A percentile compares a stretch with the other conserved stretches of the same genome.
Evolutionary conservation across 192 early-diverging fungal species (phyloP).

Genomic region (Dimargaris xerosporica): DNA sequence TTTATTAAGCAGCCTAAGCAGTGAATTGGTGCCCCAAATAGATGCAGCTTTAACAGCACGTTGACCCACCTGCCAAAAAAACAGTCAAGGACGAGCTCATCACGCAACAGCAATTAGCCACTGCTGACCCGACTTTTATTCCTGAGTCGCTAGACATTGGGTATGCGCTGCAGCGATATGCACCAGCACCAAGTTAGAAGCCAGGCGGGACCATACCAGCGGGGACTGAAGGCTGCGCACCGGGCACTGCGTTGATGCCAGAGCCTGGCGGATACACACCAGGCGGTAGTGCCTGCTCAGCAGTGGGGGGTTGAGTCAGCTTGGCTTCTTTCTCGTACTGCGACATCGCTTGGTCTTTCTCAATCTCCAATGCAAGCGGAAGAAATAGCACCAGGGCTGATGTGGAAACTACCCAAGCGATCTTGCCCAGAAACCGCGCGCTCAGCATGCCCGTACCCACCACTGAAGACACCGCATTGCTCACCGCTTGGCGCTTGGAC

Average conservation of each 20-base stretch:
- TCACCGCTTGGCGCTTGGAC: constrained; percentile 48
- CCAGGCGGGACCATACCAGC: not conserved
- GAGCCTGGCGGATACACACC: constrained; percentile 10
- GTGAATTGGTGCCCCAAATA: too few relatives aligned
- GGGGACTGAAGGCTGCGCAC: not conserved
- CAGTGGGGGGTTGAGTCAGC: not conserved
- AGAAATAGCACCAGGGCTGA: constrained; percentile 65
- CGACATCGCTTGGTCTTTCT: constrained; percentile 72
- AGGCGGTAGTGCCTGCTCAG: not conserved
- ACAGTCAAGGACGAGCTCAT: too few relatives aligned
- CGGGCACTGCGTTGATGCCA: constrained; percentile 1
- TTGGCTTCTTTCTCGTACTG: constrained; percentile 54
- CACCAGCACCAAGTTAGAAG: not conserved
- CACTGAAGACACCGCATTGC: constrained; percentile 35
- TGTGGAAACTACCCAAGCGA: constrained; percentile 80
- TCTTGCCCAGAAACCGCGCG: constrained; percentile 56
- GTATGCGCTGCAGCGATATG: too few relatives aligned
- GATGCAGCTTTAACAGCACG: too few relatives aligned
- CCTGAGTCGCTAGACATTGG: too few relatives aligned
- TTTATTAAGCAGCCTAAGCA: too few relatives aligned
- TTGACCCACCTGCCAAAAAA: too few relatives aligned
- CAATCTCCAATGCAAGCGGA: constrained; percentile 75
- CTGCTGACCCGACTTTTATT: too few relatives aligned
- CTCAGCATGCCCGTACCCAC: constrained; percentile 40
- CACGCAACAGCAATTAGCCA: too few relatives aligned